Percentiles rank a stretch among this genome's conserved stretches.
Conservation (phyloP, 78 protist species). For the Dictyostelium purpureum region DNA sequence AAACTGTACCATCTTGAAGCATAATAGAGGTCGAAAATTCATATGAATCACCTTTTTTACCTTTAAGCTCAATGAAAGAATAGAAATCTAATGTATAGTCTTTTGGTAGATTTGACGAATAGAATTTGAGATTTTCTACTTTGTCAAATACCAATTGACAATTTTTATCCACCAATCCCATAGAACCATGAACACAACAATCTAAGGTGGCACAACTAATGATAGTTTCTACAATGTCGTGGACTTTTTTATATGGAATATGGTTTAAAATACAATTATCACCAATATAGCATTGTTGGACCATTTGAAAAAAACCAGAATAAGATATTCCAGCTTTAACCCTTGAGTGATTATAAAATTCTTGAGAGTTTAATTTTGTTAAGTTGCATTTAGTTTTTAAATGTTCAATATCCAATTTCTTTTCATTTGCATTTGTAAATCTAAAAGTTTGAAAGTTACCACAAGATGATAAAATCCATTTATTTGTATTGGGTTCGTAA, state of each 20-base stretch:
- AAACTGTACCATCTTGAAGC: background rate
- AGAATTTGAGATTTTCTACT: background rate
- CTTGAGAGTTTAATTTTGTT: background rate
- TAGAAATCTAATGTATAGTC: background rate
- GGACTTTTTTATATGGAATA: no score
- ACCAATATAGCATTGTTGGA: background rate
- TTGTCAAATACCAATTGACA: background rate
- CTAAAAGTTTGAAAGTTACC: background rate
- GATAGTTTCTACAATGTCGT: no score
- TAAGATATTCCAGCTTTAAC: background rate
- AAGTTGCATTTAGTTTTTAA: background rate
- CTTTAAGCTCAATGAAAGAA: background rate
- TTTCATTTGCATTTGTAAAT: background rate
- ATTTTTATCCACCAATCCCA: background rate
- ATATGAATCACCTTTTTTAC: conserved; percentile 13
- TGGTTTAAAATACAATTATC: background rate
- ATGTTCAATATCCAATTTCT: background rate
- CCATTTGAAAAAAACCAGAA: background rate
- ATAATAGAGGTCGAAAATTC: background rate
- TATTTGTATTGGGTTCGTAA: background rate
- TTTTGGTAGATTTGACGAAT: conserved; percentile 1
- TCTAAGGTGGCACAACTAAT: background rate
- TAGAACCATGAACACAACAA: background rate
- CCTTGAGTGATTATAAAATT: background rate
- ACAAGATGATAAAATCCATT: background rate